Evolutionary conservation across 2,329 filamentous ascomycete species (phyloP).

Genomic region (Fusarium caatingaense): DNA sequence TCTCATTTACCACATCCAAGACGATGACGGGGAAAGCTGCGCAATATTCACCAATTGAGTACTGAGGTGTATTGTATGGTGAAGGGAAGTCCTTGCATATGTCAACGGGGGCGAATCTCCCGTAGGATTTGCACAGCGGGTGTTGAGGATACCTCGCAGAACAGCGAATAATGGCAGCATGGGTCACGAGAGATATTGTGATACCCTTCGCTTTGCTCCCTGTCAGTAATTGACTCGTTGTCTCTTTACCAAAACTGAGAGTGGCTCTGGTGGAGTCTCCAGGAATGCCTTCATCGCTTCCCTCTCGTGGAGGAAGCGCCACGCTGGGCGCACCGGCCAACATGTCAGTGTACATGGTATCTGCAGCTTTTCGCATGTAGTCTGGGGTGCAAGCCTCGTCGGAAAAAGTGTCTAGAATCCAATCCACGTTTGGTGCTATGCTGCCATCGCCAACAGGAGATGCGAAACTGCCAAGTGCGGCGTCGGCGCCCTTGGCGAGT

Average conservation of each 20-base stretch:
- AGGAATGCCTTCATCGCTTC: neutral
- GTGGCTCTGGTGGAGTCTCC: neutral
- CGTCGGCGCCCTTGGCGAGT: neutral
- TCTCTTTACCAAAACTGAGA: neutral
- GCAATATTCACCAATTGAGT: constrained; percentile 40
- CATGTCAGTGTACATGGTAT: constrained; percentile 10
- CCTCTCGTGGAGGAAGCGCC: constrained; percentile 1
- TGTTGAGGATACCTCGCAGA: constrained; percentile 46
- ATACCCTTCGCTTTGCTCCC: constrained; percentile 21
- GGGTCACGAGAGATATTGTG: constrained; percentile 47
- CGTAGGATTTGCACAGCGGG: constrained; percentile 45
- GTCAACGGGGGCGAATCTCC: constrained; percentile 46
- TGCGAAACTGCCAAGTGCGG: neutral
- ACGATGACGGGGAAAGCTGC: constrained; percentile 28
- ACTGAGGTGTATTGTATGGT: constrained; percentile 44
- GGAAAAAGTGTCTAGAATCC: neutral
- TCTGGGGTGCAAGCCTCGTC: neutral
- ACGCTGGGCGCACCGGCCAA: constrained; percentile 6
- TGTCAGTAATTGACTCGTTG: neutral
- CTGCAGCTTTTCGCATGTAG: neutral
- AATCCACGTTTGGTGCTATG: constrained; percentile 6
- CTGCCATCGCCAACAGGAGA: constrained; percentile 5
- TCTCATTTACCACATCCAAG: constrained; percentile 19
- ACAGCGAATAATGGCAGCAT: constrained; percentile 45
- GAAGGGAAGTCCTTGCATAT: constrained; percentile 45